Conservation (phyloP, 2,329 filamentous ascomycete genomes). For the Alternaria novae-zelandiae region DNA sequence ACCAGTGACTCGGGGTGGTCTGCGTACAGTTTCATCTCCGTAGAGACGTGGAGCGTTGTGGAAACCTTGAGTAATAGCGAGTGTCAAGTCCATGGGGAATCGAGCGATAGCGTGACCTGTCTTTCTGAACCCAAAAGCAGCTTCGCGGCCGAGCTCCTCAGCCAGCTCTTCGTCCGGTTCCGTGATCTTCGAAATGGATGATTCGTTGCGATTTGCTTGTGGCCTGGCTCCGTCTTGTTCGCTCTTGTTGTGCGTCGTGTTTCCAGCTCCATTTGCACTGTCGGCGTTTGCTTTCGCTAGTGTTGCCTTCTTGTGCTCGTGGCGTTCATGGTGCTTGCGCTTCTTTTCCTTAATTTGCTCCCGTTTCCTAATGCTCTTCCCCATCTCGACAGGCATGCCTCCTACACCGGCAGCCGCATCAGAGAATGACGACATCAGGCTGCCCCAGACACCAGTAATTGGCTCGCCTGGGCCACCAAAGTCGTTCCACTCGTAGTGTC, state of each 20-base stretch:
- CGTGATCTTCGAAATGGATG: slow-evolving; percentile 38
- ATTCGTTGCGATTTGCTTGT: slow-evolving; percentile 25
- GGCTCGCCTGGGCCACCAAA: slow-evolving; percentile 78
- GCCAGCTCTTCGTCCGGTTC: slow-evolving; percentile 43
- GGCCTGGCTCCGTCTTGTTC: slow-evolving; percentile 20
- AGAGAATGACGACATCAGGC: slow-evolving; percentile 64
- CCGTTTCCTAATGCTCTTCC: slow-evolving; percentile 63
- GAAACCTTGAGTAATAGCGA: slow-evolving; percentile 71
- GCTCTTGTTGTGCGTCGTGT: slow-evolving; percentile 3
- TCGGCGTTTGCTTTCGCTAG: slow-evolving; percentile 26
- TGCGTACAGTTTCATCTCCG: slow-evolving; percentile 72
- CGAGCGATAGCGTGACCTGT: slow-evolving; percentile 60
- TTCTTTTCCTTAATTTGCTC: slow-evolving; percentile 59
- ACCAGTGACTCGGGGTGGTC: slow-evolving; percentile 68
- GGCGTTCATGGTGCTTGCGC: slow-evolving; percentile 42
- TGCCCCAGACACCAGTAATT: slow-evolving; percentile 69
- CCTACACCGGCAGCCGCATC: slow-evolving; percentile 68
- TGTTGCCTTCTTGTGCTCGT: slow-evolving; percentile 34
- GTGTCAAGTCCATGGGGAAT: slow-evolving; percentile 66
- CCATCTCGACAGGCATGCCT: slow-evolving; percentile 67
- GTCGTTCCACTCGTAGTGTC: slow-evolving; percentile 77
- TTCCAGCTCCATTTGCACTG: slow-evolving; percentile 10
- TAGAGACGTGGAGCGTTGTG: slow-evolving; percentile 75
- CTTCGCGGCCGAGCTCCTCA: slow-evolving; percentile 53
- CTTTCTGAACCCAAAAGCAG: slow-evolving; percentile 60